A percentile compares a stretch with the other conserved stretches of the same genome.
Evolutionary conservation across 225 moss, liverwort and hornwort genomes (phyloP).

Genomic region (Takakia lepidozioides): DNA sequence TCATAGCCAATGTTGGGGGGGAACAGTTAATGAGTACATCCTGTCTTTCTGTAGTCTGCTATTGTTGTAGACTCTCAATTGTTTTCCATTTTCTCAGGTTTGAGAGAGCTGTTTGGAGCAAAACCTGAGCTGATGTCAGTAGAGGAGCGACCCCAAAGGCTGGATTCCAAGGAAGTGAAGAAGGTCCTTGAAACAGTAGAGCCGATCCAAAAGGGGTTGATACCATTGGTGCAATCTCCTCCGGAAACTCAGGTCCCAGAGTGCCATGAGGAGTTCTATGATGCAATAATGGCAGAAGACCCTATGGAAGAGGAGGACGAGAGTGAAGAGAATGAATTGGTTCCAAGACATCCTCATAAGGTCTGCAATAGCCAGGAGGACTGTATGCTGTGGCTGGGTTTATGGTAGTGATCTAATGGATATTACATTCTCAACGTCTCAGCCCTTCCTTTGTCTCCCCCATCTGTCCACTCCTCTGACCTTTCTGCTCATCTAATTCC

Average conservation of each 20-base stretch:
- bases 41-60: no score
- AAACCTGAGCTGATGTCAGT: constrained; percentile 43
- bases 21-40: no score
- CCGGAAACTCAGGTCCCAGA: constrained; percentile 33
- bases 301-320: constrained; percentile 57
- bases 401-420: no score
- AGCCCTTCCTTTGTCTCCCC: no score
- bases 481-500: no score
- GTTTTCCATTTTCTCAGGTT: no score
- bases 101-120: constrained; percentile 59
- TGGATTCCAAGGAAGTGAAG: constrained; percentile 13
- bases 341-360: constrained; percentile 14
- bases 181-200: constrained; percentile 9
- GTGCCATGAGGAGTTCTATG: constrained; percentile 62
- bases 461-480: no score
- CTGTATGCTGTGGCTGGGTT: no score
- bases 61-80: no score
- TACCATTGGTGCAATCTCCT: constrained; percentile 19
- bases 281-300: constrained; percentile 62
- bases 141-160: constrained; percentile 13
- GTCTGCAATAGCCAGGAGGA: no score
- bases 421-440: no score
- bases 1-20: no score
- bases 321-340: constrained; percentile 25
- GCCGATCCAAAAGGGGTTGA: constrained; percentile 6